Percentiles rank a stretch among this genome's conserved stretches.
Evolutionary conservation across 2,329 filamentous ascomycete species (phyloP).

Genomic region (Neofusicoccum laricinum): DNA sequence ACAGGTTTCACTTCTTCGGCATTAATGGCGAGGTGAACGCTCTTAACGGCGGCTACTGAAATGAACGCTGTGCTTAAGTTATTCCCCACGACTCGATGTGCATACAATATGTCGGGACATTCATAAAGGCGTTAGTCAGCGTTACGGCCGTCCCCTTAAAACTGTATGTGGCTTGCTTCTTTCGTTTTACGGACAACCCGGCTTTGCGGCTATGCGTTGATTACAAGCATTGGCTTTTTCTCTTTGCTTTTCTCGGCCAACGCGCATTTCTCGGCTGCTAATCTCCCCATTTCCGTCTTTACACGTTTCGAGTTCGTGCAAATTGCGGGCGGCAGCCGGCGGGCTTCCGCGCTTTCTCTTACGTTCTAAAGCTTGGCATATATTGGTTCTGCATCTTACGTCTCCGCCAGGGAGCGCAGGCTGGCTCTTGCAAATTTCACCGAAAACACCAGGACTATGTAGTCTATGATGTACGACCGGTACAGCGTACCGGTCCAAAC

Average conservation of each 20-base stretch:
- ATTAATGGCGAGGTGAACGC: constrained; percentile 37
- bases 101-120: constrained; percentile 1
- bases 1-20: constrained; percentile 45
- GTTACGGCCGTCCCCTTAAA: constrained; percentile 3
- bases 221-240: background rate
- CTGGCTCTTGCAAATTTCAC: background rate
- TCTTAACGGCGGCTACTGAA: constrained; percentile 20
- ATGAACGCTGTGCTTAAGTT: background rate
- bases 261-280: constrained; percentile 5
- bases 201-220: constrained; percentile 11
- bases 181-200: constrained; percentile 8
- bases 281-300: background rate
- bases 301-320: background rate
- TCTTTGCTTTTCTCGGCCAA: constrained; percentile 3
- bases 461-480: background rate
- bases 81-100: background rate
- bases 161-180: constrained; percentile 10
- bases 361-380: constrained; percentile 3
- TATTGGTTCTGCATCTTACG: constrained; percentile 1
- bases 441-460: background rate
- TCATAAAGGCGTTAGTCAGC: constrained; percentile 10
- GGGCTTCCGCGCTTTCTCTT: background rate
- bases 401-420: background rate
- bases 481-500: background rate
- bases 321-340: background rate